A percentile compares a stretch with the other conserved stretches of the same genome.
phyloP scores from a whole-genome alignment of 352 stramenopile species.

The Globisporangium yorkense region DNA sequence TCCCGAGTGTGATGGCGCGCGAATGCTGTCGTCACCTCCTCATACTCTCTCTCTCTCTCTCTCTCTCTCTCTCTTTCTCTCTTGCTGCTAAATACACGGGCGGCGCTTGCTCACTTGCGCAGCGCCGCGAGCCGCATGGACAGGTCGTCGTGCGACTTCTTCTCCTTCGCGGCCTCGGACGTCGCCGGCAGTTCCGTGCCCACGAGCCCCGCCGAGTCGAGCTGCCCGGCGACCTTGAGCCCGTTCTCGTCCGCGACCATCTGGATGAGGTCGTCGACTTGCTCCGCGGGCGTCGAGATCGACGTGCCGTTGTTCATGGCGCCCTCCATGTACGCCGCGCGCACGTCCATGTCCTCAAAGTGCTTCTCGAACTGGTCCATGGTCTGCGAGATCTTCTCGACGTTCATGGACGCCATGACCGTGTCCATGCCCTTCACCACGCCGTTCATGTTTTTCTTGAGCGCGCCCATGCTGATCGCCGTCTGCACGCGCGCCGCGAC shows the following conservation, averaged over 20 bases:
- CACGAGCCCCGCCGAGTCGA: conserved; percentile 90
- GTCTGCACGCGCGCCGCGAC: conserved; percentile 95
- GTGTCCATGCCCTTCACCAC: conserved; percentile 97
- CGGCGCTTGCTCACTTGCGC: conserved; percentile 32
- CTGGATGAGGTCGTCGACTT: conserved; percentile 97
- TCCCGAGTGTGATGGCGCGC: not conserved
- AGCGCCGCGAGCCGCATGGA: conserved; percentile 78
- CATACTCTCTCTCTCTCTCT: not conserved
- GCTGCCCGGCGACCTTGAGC: conserved; percentile 91
- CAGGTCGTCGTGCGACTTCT: conserved; percentile 79
- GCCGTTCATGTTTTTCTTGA: conserved; percentile 94
- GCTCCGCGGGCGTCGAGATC: conserved; percentile 93
- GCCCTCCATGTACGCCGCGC: conserved; percentile 96
- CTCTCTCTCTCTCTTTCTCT: not conserved
- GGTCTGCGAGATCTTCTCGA: conserved; percentile 95
- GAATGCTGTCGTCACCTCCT: too few species aligned
- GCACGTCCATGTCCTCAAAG: conserved; percentile 99
- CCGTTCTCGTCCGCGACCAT: conserved; percentile 98
- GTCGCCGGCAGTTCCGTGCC: conserved; percentile 55
- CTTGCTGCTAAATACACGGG: conserved; percentile 1
- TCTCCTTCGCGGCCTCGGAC: conserved; percentile 65
- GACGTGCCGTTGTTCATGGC: conserved; percentile 96
- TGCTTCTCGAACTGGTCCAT: conserved; percentile 99
- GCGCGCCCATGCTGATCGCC: conserved; percentile 93
- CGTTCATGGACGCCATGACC: conserved; percentile 96